Percentiles rank a stretch among this genome's conserved stretches.
Conservation (phyloP, 2,329 filamentous ascomycete genomes). For the Chaetomium sp. region DNA sequence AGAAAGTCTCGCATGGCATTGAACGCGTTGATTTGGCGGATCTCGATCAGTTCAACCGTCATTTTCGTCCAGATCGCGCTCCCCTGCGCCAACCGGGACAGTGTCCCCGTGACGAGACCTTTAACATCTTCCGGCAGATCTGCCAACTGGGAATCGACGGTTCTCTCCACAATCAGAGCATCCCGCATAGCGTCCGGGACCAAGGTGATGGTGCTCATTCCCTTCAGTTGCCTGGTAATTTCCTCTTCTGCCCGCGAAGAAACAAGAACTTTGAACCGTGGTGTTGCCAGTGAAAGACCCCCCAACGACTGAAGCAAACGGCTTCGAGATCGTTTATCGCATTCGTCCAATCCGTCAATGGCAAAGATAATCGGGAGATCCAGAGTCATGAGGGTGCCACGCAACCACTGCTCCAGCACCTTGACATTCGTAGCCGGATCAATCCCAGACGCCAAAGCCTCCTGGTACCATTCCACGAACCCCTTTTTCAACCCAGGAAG, state of each 20-base stretch:
- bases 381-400: not conserved
- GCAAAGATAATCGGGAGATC: conserved; percentile 15
- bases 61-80: conserved; percentile 2
- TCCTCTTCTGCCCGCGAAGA: not conserved
- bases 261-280: conserved; percentile 15
- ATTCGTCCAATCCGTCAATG: conserved; percentile 28
- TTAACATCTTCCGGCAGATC: not conserved
- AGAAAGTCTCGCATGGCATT: not conserved
- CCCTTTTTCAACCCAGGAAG: not conserved
- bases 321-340: conserved; percentile 22
- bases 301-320: conserved; percentile 15
- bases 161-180: not conserved
- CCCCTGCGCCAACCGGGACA: not conserved
- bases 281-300: conserved; percentile 3
- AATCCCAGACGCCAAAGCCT: not conserved
- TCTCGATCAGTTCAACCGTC: conserved; percentile 2
- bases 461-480: not conserved
- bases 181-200: not conserved
- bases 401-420: not conserved
- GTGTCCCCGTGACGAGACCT: not conserved
- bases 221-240: not conserved
- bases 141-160: not conserved
- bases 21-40: not conserved
- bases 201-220: not conserved
- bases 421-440: not conserved